Evolutionary conservation across 768 basidiomycete species (phyloP).

Genomic region (Leccinum barrowsii): DNA sequence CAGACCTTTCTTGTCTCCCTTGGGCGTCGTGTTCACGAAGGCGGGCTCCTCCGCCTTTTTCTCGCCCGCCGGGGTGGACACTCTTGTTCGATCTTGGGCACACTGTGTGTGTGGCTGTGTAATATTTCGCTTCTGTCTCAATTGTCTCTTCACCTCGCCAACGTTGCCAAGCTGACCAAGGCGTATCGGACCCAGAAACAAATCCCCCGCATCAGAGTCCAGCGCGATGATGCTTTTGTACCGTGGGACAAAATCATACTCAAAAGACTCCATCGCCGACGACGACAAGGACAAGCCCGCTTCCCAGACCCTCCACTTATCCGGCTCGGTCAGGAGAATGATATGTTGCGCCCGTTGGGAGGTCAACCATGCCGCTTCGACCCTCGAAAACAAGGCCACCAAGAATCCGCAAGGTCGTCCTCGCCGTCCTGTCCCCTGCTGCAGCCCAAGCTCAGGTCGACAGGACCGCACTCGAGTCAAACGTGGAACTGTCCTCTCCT

Average conservation of each 20-base stretch:
- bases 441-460: slow-evolving; percentile 27
- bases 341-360: slow-evolving; percentile 84
- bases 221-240: slow-evolving; percentile 78
- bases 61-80: no score
- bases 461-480: slow-evolving; percentile 13
- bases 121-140: no score
- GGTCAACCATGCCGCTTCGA: slow-evolving; percentile 45
- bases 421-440: slow-evolving; percentile 51
- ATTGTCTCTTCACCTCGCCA: no score
- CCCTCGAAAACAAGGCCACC: slow-evolving; percentile 19
- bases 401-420: slow-evolving; percentile 49
- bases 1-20: no score
- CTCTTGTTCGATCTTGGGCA: no score
- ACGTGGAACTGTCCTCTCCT: slow-evolving; percentile 39
- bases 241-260: slow-evolving; percentile 74
- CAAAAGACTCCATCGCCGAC: slow-evolving; percentile 32
- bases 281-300: slow-evolving; percentile 25
- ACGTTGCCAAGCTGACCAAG: no score
- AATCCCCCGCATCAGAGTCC: slow-evolving; percentile 80
- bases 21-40: no score
- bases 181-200: no score
- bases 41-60: no score
- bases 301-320: slow-evolving; percentile 23
- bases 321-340: slow-evolving; percentile 68
- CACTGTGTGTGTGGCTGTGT: no score